Evolutionary conservation across 139 green algal genomes (phyloP), one percentile per base, ranked within the genome.

Genomic region (Marvania coccoides): DNA sequence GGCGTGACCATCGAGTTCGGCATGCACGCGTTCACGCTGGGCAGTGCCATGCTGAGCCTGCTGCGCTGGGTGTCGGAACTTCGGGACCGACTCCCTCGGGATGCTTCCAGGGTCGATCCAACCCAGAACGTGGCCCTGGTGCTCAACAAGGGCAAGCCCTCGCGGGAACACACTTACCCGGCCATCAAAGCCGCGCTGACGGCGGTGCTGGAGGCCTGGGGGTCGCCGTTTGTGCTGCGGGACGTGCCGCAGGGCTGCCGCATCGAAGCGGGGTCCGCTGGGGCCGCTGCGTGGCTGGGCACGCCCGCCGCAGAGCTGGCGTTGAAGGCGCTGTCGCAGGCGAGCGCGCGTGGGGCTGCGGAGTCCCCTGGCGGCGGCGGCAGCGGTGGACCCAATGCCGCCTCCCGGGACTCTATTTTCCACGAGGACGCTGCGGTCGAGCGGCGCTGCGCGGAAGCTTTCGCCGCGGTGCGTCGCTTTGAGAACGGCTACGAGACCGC

Each of bases 361-460:
- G 9, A 59, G 29, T 30, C 48, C 8, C 48, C 48, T 10, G 55
- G 55, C 58, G 63, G 3, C 38, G 3, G 39, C 12, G 12, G 14
- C 3, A 6, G 31, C n/a, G 12, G 5, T 30, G 13, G 26, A 23
- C 35, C 35, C 29, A 8, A 24, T 65, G 12, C 47, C 8, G 24
- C 47, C 2, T 31, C 29, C 35, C 34, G 58, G 29, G 74, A 81
- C 5, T 34, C 53, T 4, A 65, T 81, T 46, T 73, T 76, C 36
- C 64, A 73, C 12, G 64, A 81, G 28, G 86, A 92, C 60, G 60
- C 76, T 15, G 61, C 58, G 1, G 62, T 85, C 26, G 78, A 90
- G 42, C 71, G 66, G 33, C 76, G 82, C 29, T 93, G 87, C 63
- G 69, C 45, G 24, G 84, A 93, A 63, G 87, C 87, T 2, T 90